A percentile compares a stretch with the other conserved stretches of the same genome.
Evolutionary conservation across 441 rosid genomes (phyloP).

Genomic region (Metrosideros polymorpha): DNA sequence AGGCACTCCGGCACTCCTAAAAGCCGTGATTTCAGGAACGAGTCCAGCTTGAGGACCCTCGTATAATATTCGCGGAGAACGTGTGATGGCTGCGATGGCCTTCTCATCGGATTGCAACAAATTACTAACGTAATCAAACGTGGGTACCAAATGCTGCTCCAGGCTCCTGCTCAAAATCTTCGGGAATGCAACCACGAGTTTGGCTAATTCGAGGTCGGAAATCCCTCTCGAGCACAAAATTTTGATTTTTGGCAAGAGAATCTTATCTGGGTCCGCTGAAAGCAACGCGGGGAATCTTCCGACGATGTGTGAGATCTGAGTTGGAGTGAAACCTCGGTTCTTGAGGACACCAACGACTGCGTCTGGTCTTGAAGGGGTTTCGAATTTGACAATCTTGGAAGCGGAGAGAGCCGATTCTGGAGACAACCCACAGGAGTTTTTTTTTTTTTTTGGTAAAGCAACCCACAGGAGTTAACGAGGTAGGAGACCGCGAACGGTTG

Average conservation of each 20-base stretch:
- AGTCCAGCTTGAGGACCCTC: conserved; percentile 26
- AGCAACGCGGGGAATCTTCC: not conserved
- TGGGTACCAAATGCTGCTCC: conserved; percentile 36
- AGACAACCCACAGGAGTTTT: not conserved
- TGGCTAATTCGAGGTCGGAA: conserved; percentile 26
- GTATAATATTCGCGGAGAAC: conserved; percentile 33
- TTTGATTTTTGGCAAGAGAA: not conserved
- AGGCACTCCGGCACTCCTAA: conserved; percentile 31
- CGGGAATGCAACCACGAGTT: conserved; percentile 28
- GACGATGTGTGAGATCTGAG: not conserved
- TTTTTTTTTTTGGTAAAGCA: no score
- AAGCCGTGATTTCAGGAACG: conserved; percentile 27
- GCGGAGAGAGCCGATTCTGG: not conserved
- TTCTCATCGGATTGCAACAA: conserved; percentile 28
- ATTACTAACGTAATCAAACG: conserved; percentile 35
- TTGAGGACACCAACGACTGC: not conserved
- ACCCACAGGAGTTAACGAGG: not conserved
- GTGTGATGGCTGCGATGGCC: conserved; percentile 31
- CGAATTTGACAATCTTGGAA: not conserved
- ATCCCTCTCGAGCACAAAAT: not conserved
- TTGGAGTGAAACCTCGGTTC: not conserved
- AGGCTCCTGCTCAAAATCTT: conserved; percentile 37
- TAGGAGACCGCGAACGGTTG: not conserved
- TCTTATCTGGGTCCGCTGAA: not conserved
- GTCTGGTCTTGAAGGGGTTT: not conserved